Base-by-base conservation (phyloP, 768 basidiomycete genomes). In the Lepiota venenata region DNA sequence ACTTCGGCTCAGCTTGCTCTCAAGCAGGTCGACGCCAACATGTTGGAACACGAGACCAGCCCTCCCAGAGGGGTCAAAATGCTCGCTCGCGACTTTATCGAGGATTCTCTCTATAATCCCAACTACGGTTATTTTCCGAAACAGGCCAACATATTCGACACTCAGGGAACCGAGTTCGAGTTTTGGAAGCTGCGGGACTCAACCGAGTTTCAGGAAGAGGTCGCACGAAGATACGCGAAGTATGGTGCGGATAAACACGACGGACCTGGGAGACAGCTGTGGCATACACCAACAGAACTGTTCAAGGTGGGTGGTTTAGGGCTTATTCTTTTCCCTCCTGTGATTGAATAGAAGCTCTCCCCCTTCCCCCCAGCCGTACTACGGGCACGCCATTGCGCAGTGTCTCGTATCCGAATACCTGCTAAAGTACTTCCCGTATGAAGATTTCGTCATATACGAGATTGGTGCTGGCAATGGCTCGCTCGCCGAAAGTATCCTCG, bases 381-480 rank as follows among this genome's bases (percentile, higher is more conserved):
- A 96, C 64, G 96, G 93, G 21, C 87, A 86, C 65, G 88, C 94
- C 39, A 83, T 98, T 48, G 92, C 89, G 9, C 84, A 86, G 53
- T 96, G 92, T 64, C 80, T 98, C 29, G 86, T 92, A 18, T 86
- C 90, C 0, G 90, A 95, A 61, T 98, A 99, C 70, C 83, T 97
- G 63, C 80, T 94, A 58, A 93, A 94, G 65, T 89, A 93, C 66
- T 98, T 92, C 69, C 96, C 96, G 0, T 96, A 98, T 65, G 88
- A 97, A 70, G 94, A 97, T 68, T 85, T 98, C 60, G 82, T 91
- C 58, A 86, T 99, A 49, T 98, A 98, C 74, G 97, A 99, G 69
- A 88, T 99, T 61, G 97, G 97, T 35, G 97, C 94, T 2, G 97
- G 97, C 39, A 99, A 99, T 64, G 97, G 97, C 11, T 96, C 96